Conservation (phyloP, 768 basidiomycete species). For the Kwoniella heveanensis region DNA sequence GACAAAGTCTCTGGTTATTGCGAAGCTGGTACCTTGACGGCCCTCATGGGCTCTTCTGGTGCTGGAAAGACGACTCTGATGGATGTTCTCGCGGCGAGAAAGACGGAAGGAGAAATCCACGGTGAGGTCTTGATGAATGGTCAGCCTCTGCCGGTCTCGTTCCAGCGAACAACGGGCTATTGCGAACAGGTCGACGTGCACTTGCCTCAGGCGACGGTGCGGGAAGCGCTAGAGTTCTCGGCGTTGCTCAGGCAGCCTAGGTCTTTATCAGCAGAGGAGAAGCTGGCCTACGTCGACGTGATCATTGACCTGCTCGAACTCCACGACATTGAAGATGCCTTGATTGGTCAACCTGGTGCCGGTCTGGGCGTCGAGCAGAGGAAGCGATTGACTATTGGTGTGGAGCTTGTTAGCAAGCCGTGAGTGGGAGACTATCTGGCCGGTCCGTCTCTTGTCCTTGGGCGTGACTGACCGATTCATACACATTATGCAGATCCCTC, state of each 20-base stretch:
- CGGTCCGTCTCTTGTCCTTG: neutral
- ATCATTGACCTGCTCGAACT: slow-evolving; percentile 55
- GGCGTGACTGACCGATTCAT: neutral
- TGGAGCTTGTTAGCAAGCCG: slow-evolving; percentile 53
- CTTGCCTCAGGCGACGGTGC: slow-evolving; percentile 65
- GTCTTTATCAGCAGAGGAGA: slow-evolving; percentile 44
- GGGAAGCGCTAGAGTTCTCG: slow-evolving; percentile 58
- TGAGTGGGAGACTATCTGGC: slow-evolving; percentile 25
- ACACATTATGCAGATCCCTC: slow-evolving; percentile 58
- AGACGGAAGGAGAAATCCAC: slow-evolving; percentile 50
- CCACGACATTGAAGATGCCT: slow-evolving; percentile 67
- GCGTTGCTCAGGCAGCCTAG: slow-evolving; percentile 58
- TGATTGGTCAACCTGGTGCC: slow-evolving; percentile 64
- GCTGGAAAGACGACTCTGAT: slow-evolving; percentile 51
- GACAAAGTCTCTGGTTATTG: slow-evolving; percentile 78
- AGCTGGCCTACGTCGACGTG: slow-evolving; percentile 58
- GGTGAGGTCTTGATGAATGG: slow-evolving; percentile 59
- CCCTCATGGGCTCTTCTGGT: slow-evolving; percentile 70
- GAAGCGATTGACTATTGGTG: slow-evolving; percentile 52
- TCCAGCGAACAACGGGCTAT: slow-evolving; percentile 58
- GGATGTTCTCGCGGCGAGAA: slow-evolving; percentile 46
- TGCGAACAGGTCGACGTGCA: slow-evolving; percentile 61
- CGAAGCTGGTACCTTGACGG: slow-evolving; percentile 77
- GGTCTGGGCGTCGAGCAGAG: slow-evolving; percentile 50
- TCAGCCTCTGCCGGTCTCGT: slow-evolving; percentile 53